These are phyloP conservation scores for Helicostylum pulchrum DNA, from an alignment of 192 early-diverging fungal genomes.

Conservation along the genomic window DNA sequence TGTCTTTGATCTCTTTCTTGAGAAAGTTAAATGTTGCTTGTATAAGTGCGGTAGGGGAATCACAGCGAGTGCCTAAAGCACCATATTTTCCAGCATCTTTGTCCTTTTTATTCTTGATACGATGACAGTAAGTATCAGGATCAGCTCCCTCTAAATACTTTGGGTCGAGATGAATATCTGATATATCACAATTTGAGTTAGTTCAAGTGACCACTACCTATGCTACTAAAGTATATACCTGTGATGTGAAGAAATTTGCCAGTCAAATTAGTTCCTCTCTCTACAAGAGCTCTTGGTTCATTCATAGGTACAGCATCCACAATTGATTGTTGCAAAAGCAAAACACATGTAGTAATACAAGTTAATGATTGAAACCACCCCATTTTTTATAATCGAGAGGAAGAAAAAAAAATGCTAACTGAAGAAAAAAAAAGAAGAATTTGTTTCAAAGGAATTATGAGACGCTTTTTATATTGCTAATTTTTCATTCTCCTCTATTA, in stretches of 20 bases:
- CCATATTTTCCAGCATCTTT: conserved; percentile 39
- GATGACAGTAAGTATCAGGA: conserved; percentile 33
- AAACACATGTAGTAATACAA: conserved; percentile 3
- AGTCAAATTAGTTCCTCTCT: conserved; percentile 6
- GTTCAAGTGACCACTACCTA: no score
- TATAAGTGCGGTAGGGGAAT: conserved; percentile 32
- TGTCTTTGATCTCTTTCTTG: conserved; percentile 19
- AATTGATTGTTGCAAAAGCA: not conserved
- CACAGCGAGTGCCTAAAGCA: conserved; percentile 31
- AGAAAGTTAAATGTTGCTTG: conserved; percentile 34
- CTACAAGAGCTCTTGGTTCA: not conserved
- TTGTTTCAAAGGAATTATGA: not conserved
- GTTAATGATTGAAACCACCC: not conserved
- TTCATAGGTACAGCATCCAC: not conserved
- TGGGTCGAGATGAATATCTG: conserved; percentile 43
- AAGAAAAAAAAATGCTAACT: not conserved
- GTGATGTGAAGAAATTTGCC: conserved; percentile 38
- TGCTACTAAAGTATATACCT: conserved; percentile 6
- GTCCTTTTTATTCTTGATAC: conserved; percentile 15
- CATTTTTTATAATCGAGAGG: not conserved
- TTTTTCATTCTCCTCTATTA: no score
- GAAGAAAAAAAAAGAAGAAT: not conserved
- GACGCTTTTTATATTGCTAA: not conserved
- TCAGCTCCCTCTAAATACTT: conserved; percentile 31
- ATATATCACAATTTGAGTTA: not conserved